These are phyloP conservation scores for Selenicereus undatus DNA, from an alignment of 148 eudicot species.

Conservation along the genomic window DNA sequence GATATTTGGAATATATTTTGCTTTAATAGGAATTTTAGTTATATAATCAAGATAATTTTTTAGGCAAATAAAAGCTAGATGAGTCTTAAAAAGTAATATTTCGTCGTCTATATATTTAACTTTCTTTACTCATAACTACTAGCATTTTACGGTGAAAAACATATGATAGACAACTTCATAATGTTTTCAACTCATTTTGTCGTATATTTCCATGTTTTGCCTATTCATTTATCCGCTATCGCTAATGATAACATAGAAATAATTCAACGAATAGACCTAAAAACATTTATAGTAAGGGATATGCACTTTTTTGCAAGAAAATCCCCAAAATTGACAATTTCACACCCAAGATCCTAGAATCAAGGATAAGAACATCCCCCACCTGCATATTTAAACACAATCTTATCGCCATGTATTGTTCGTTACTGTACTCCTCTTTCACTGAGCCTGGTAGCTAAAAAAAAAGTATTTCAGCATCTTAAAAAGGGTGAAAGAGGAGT, in stretches of 20 bases:
- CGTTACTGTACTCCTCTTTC: neutral
- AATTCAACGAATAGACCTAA: neutral
- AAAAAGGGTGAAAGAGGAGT: conserved; percentile 1
- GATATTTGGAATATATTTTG: too few species aligned
- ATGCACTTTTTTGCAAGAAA: neutral
- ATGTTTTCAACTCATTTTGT: neutral
- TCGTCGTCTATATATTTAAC: too few species aligned
- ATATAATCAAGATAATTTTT: too few species aligned
- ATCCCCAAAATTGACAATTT: neutral
- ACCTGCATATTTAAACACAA: neutral
- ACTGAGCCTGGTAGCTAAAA: neutral
- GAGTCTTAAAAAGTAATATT: too few species aligned
- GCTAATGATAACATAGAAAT: neutral
- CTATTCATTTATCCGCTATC: neutral
- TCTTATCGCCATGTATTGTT: neutral
- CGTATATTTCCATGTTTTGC: neutral
- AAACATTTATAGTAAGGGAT: neutral
- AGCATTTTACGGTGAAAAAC: neutral
- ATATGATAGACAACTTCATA: neutral
- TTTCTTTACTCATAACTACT: too few species aligned
- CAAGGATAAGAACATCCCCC: neutral
- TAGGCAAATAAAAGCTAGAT: too few species aligned
- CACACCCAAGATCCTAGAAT: neutral
- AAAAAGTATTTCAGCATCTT: neutral
- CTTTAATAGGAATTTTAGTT: too few species aligned